Evolutionary conservation across 2,329 filamentous ascomycete species (phyloP).

Genomic region (Monosporascus cannonballus): DNA sequence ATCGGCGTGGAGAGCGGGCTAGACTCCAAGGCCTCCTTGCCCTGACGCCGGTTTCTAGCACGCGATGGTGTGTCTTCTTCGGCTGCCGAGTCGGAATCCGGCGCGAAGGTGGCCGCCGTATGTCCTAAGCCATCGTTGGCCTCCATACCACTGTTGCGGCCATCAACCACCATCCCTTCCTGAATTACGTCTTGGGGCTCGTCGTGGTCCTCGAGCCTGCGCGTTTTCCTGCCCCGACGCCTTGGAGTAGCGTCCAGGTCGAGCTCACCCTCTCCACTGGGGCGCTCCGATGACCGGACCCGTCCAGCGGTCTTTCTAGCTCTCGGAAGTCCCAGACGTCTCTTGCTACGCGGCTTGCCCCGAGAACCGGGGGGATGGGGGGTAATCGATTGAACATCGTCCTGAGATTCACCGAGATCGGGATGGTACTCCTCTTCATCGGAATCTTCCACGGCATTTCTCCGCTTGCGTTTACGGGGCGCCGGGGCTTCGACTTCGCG

Average conservation of each 20-base stretch:
- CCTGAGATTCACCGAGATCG: slow-evolving; percentile 15
- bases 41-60: slow-evolving; percentile 12
- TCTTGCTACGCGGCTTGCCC: slow-evolving; percentile 9
- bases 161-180: slow-evolving; percentile 7
- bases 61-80: slow-evolving; percentile 14
- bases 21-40: slow-evolving; percentile 14
- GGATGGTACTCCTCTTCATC: slow-evolving; percentile 23
- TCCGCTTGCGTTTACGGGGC: slow-evolving; percentile 22
- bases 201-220: slow-evolving; percentile 9
- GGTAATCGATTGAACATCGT: slow-evolving; percentile 15
- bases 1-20: slow-evolving; percentile 23
- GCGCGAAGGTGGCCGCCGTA: background rate
- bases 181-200: slow-evolving; percentile 1
- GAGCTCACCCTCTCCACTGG: slow-evolving; percentile 4
- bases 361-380: slow-evolving; percentile 6
- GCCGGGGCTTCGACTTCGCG: slow-evolving; percentile 10
- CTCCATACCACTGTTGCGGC: slow-evolving; percentile 1
- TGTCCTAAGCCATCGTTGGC: background rate
- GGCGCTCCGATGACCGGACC: slow-evolving; percentile 8
- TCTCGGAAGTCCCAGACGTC: slow-evolving; percentile 11
- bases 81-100: slow-evolving; percentile 6
- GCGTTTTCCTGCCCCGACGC: slow-evolving; percentile 15
- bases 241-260: slow-evolving; percentile 15
- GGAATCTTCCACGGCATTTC: slow-evolving; percentile 11
- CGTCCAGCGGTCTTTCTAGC: slow-evolving; percentile 9